Evolutionary conservation across 345 rosid genomes (phyloP), one percentile per base, ranked within the genome.

Genomic region (Punica granatum): DNA sequence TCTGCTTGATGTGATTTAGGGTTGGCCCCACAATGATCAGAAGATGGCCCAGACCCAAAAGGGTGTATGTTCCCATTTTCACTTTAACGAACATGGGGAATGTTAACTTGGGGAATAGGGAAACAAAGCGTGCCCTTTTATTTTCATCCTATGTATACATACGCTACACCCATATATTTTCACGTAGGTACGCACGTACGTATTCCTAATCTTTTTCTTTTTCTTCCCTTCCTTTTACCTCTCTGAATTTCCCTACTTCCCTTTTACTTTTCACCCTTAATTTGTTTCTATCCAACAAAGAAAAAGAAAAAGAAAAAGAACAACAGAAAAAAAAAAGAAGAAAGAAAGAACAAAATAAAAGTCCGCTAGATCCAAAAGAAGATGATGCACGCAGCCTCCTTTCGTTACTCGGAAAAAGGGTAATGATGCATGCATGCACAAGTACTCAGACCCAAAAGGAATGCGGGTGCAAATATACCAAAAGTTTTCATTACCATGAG

Each of bases 211-310:
- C 21, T 21, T 11, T 58, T n/a, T 7, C 25, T 58, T 58, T n/a
- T 58, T 19, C 25, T n/a, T 7, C 2, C 62, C 32, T 58, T n/a
- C 3, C 62, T 1, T 15, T 58, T 32, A 1, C 62, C 25, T n/a
- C 16, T 48, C 4, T 48, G 53, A 48, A 12, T 60, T 25, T 1
- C 31, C 26, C 56, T 49, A 5, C 10, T 49, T 21, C 26, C 37
- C 64, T 32, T 30, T 60, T 28, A 58, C 64, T 32, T 60, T 60
- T 60, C 41, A 60, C 64, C 64, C 26, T 36, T 48, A n/a, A n/a
- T 16, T 15, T 16, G 18, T 48, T 48, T 48, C 23, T 13, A 15
- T 1, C 53, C 53, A 48, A 48, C 14, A 48, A 3, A 18, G 1
- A 48, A 48, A 43, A 18, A 48, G 18, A 18, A 18, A n/a, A n/a